Evolutionary conservation across 2,329 filamentous ascomycete genomes (phyloP).

Genomic region (Penicillium glabrum): DNA sequence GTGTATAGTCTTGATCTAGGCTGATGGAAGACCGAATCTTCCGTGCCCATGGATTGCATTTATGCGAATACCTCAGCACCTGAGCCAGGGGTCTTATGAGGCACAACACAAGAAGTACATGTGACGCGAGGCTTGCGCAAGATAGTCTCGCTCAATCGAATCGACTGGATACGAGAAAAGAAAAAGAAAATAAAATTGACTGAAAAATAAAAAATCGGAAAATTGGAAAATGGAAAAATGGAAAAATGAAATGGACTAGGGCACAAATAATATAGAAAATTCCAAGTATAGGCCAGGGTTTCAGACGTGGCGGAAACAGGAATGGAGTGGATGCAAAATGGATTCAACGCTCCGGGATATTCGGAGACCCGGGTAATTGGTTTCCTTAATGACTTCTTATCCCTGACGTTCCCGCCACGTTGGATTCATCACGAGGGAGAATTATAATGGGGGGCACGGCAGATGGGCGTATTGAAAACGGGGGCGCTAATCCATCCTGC

Average conservation of each 20-base stretch:
- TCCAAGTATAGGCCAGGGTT: not conserved
- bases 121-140: constrained; percentile 11
- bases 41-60: constrained; percentile 19
- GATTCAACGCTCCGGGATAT: not conserved
- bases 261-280: not conserved
- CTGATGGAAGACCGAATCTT: constrained; percentile 9
- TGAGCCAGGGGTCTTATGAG: constrained; percentile 1
- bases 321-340: not conserved
- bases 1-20: constrained; percentile 2
- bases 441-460: constrained; percentile 6
- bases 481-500: constrained; percentile 9
- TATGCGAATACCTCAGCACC: constrained; percentile 11
- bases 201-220: not conserved
- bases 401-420: constrained; percentile 29
- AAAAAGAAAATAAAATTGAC: not conserved
- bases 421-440: constrained; percentile 29
- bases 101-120: constrained; percentile 12
- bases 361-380: constrained; percentile 17
- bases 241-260: not conserved
- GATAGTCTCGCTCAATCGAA: not conserved
- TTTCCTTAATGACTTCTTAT: constrained; percentile 7
- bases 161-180: not conserved
- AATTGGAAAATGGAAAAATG: not conserved
- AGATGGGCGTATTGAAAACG: constrained; percentile 16
- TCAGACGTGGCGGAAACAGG: constrained; percentile 1